A percentile compares a stretch with the other conserved stretches of the same genome.
Conservation (phyloP, 345 rosid species). For the Eucalyptus brandiana region DNA sequence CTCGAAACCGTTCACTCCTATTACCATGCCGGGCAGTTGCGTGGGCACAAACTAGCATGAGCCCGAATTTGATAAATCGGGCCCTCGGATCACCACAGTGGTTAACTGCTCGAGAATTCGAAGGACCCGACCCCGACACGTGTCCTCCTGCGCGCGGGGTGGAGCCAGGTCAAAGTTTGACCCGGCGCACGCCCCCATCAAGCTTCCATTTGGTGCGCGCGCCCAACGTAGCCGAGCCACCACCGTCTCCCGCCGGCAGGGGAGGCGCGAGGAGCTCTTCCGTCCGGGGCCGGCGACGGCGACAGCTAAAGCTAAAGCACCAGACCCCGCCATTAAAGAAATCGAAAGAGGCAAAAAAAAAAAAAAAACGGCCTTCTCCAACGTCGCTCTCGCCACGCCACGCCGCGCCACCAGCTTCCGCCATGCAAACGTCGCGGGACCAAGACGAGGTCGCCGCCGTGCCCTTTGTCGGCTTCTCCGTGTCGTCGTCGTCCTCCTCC, state of each 20-base stretch:
- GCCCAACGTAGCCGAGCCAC: not conserved
- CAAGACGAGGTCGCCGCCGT: not conserved
- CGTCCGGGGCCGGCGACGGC: not conserved
- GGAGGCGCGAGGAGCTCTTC: not conserved
- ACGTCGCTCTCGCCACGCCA: not conserved
- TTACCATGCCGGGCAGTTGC: rapidly evolving
- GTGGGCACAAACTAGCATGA: not conserved
- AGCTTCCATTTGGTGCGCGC: not conserved
- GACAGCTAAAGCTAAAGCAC: not conserved
- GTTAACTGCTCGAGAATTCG: not conserved
- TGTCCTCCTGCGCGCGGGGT: not conserved
- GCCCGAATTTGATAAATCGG: not conserved
- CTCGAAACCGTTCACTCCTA: rapidly evolving
- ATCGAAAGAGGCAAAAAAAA: not conserved
- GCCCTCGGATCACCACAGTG: not conserved
- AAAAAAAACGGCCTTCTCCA: not conserved
- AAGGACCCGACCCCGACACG: not conserved
- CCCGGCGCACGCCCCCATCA: not conserved
- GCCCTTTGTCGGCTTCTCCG: not conserved
- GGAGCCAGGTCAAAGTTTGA: not conserved
- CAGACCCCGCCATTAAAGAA: not conserved
- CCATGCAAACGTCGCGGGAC: not conserved
- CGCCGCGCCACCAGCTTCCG: not conserved
- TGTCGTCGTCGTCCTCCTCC: not conserved
- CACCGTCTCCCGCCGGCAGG: not conserved